A percentile compares a stretch with the other conserved stretches of the same genome.
Evolutionary conservation across 352 stramenopile species (phyloP).

Genomic region (Phytophthora brassicae): DNA sequence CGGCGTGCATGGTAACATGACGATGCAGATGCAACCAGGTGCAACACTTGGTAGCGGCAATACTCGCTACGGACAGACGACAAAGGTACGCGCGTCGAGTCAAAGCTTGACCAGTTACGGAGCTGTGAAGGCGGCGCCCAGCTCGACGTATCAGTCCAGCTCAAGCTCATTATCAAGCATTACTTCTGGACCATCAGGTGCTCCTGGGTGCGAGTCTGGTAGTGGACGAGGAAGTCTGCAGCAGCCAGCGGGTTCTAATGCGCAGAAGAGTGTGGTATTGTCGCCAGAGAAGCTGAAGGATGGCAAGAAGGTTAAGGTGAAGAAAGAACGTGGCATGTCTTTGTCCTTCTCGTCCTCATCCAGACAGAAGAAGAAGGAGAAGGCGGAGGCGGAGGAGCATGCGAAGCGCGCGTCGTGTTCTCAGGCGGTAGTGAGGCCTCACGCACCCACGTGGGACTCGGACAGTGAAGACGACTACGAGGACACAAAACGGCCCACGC

Average conservation of each 20-base stretch:
- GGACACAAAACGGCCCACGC: constrained; percentile 55
- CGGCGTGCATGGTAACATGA: constrained; percentile 31
- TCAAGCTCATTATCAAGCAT: constrained; percentile 22
- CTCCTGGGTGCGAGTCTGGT: too few relatives aligned
- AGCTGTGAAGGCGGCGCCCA: constrained; percentile 18
- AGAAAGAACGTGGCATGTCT: constrained; percentile 48
- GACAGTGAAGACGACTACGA: constrained; percentile 78
- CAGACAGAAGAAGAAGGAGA: constrained; percentile 34
- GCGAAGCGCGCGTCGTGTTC: constrained; percentile 31
- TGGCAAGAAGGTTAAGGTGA: constrained; percentile 32
- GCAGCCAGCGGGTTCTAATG: not conserved
- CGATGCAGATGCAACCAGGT: constrained; percentile 18
- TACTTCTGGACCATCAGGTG: not conserved
- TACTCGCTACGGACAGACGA: constrained; percentile 12
- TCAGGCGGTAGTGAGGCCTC: constrained; percentile 50
- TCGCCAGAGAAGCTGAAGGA: constrained; percentile 28
- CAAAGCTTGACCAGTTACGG: constrained; percentile 26
- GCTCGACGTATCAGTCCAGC: constrained; percentile 22
- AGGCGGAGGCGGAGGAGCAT: constrained; percentile 3
- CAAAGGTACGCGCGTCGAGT: constrained; percentile 17
- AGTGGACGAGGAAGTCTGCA: constrained; percentile 3
- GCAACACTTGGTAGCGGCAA: constrained; percentile 5
- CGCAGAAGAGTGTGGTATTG: constrained; percentile 8
- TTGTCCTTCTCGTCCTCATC: constrained; percentile 46
- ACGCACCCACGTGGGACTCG: constrained; percentile 58